phyloP scores from a whole-genome alignment of 371 early-diverging fungal genomes.

The Umbelopsis sp. region DNA sequence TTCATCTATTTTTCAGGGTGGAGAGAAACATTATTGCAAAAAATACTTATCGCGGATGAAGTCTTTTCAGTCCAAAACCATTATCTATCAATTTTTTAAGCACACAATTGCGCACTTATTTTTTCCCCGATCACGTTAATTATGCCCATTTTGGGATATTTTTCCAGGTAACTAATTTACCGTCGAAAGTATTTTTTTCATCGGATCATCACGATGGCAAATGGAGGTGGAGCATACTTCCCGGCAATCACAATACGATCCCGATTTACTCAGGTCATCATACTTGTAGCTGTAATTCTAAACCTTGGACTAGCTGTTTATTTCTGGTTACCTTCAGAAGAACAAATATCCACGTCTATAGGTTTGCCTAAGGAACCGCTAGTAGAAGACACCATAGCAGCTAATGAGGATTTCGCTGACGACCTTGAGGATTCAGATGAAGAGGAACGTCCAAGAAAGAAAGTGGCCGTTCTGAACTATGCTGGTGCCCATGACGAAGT shows the following conservation, averaged over 20 bases:
- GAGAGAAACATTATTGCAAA: no score
- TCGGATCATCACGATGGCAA: background rate
- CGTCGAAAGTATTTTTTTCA: background rate
- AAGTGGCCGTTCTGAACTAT: slow-evolving; percentile 8
- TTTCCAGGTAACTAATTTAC: background rate
- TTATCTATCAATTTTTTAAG: no score
- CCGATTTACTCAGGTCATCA: background rate
- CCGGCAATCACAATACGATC: background rate
- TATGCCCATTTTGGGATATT: background rate
- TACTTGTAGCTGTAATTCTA: background rate
- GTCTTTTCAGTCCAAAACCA: no score
- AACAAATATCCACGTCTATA: background rate
- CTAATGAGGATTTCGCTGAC: background rate
- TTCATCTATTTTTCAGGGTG: no score
- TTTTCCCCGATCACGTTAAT: no score
- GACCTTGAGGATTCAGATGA: background rate
- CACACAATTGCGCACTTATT: no score
- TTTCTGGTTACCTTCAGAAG: background rate
- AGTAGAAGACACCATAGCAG: background rate
- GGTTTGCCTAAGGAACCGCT: background rate
- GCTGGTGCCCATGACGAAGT: slow-evolving; percentile 16
- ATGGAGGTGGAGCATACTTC: background rate
- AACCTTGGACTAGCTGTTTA: background rate
- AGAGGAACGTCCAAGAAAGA: background rate
- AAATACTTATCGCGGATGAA: no score